Base-by-base conservation (phyloP, 441 rosid species). In the Brassica balearica region DNA sequence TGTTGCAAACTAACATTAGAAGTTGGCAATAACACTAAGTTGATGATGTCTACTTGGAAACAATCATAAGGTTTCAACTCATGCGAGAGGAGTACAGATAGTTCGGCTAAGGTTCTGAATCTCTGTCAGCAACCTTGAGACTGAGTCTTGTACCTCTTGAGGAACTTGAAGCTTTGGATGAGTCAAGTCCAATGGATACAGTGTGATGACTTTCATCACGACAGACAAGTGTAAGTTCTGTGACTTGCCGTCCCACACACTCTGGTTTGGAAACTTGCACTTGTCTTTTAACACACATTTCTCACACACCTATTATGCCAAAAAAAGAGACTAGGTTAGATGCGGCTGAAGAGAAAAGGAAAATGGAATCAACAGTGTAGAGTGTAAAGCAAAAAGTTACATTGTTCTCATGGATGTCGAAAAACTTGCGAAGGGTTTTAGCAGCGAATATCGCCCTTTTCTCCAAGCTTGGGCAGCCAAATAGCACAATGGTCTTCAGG, bases 391-490 rank as follows among this genome's bases (percentile, higher is more conserved):
- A 22, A 22, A 19, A 20, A 59, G 91, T 85, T 87, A 93, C 97
- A 55, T 74, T 83, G 75, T 89, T 78, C 81, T 93, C 98, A 74
- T 81, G 84, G 74, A 93, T 89, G 56, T 80, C 69, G 61, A 93
- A 91, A 82, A 81, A 91, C 65, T 55, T 72, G 53, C 97, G 94
- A 82, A 93, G 46, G 63, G 84, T 84, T 83, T 93, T 93, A 46
- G 97, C 93, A 77, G 94, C 82, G 51, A 86, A 87, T 67, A 89
- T 82, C 8, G 36, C 68, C 69, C 83, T 86, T 76, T 66, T 91
- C 0, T 78, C 75, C 56, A 85, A 80, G 69, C 92, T 82, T 56
- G 95, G 95, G 77, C 98, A 93, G 60, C 98, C 98, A 68, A 87
- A 86, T 23, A 85, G 82, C 25, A 86, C 93, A 72, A 93, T 76